Conservation (phyloP, 2,329 filamentous ascomycete genomes). For the Sclerotinia spermophila region DNA sequence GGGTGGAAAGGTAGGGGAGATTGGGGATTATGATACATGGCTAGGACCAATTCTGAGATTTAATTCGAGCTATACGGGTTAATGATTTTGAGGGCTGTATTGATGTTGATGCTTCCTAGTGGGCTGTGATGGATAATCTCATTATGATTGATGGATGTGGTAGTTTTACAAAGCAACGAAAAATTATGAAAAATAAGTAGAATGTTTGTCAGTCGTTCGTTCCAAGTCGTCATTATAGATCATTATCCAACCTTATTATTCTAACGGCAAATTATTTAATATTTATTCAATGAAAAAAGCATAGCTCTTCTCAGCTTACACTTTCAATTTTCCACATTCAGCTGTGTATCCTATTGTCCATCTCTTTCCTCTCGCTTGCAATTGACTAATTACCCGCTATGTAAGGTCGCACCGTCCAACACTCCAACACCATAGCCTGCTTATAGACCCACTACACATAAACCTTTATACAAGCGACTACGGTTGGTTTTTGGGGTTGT, state of each 20-base stretch:
- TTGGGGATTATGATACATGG: slow-evolving; percentile 18
- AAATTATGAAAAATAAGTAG: neutral
- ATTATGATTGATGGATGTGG: neutral
- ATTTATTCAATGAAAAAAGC: neutral
- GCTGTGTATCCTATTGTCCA: neutral
- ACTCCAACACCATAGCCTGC: neutral
- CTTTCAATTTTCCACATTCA: neutral
- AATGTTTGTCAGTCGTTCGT: neutral
- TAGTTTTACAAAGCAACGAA: neutral
- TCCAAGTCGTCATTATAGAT: neutral
- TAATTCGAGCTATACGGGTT: slow-evolving; percentile 3
- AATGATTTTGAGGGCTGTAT: no score
- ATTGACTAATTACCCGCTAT: neutral
- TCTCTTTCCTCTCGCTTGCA: neutral
- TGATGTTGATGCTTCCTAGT: neutral
- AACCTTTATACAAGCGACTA: neutral
- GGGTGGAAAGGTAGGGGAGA: neutral
- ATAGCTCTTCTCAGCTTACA: neutral
- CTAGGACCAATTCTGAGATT: slow-evolving; percentile 18
- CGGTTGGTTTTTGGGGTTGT: neutral
- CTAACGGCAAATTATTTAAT: neutral
- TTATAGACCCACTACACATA: neutral
- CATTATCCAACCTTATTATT: neutral
- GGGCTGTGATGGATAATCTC: rapidly evolving
- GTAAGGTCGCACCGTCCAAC: neutral